Base-by-base conservation (phyloP, 75 land plant genomes). In the Cunninghamia lanceolata region DNA sequence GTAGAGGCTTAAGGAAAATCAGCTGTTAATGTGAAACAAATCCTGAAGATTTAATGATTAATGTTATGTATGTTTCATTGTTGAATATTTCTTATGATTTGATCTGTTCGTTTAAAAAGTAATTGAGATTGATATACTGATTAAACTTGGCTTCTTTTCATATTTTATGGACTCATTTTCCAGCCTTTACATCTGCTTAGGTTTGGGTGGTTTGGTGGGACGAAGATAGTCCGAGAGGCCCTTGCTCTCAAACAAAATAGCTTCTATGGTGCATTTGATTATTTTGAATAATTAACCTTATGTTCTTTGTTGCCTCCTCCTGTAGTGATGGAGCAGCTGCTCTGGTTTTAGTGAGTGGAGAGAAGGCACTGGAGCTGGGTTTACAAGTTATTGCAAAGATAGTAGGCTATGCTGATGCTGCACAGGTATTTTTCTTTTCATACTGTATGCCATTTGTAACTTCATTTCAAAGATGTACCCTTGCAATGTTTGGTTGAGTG, bases 321-420 rank as follows among this genome's bases (percentile, higher is more conserved):
- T 87, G 74, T 89, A 98, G 99, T 94, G 99, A 98, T 90, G 99
- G 99, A 73, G 99, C 99, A 75, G 99, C 99, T 70, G 99, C 99
- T 32, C 88, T 98, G 21, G 99, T 98, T 38, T 88, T 98, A 50
- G 99, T 98, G 74, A 98, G 99, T 89, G 99, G 99, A 83, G 86
- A 89, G 43, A 98, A 90, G 87, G 99, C 96, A 36, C 81, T 90
- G 77, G 87, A 98, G 81, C 88, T 96, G 66, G 97, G 97, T 25
- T 89, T 98, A 25, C 87, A 89, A 80, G 97, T 98, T 10, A 92
- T 98, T 88, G 99, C 97, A 39, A 92, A 87, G 84, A 91, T 98
- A 15, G 89, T 76, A 76, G 99, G 99, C 17, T 94, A 89, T 91
- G 99, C 93, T 85, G 99, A 98, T 90, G 99, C 99, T 38, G 99